Conservation (phyloP, 345 rosid species). For the Rhodamnia rubescens region DNA sequence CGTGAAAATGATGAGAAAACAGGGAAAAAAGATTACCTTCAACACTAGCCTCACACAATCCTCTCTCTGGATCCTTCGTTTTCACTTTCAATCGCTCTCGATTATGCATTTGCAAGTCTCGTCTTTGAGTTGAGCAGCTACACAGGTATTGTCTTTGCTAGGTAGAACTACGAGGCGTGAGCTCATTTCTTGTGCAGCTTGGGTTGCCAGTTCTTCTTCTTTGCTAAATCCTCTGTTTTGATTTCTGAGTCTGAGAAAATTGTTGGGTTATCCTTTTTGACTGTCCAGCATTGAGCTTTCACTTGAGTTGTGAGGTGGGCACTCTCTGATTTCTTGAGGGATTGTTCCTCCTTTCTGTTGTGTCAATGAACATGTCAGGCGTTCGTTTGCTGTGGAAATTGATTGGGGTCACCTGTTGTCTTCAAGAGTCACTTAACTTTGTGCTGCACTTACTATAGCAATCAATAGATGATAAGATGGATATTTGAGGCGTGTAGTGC, state of each 20-base stretch:
- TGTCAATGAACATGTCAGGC: not conserved
- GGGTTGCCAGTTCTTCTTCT: not conserved
- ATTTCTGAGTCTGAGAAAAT: not conserved
- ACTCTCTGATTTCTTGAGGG: not conserved
- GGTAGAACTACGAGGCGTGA: not conserved
- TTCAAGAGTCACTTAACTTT: not conserved
- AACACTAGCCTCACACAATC: not conserved
- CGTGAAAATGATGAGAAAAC: not conserved
- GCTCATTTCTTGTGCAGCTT: not conserved
- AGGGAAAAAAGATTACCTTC: not conserved
- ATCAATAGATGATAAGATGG: not conserved
- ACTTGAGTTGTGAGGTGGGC: not conserved
- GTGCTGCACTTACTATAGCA: not conserved
- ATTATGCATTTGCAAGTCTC: not conserved
- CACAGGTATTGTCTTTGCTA: not conserved
- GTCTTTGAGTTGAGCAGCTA: not conserved
- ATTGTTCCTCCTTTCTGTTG: not conserved
- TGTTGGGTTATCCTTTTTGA: not conserved
- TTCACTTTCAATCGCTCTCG: slow-evolving; percentile 1
- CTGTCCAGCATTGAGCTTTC: not conserved
- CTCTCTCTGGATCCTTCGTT: slow-evolving; percentile 2
- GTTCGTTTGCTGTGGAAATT: not conserved
- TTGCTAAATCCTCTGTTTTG: not conserved
- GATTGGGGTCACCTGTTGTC: not conserved
- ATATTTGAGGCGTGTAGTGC: not conserved